phyloP scores from a whole-genome alignment of 148 eudicot species.

The Heliamphora exappendiculata region DNA sequence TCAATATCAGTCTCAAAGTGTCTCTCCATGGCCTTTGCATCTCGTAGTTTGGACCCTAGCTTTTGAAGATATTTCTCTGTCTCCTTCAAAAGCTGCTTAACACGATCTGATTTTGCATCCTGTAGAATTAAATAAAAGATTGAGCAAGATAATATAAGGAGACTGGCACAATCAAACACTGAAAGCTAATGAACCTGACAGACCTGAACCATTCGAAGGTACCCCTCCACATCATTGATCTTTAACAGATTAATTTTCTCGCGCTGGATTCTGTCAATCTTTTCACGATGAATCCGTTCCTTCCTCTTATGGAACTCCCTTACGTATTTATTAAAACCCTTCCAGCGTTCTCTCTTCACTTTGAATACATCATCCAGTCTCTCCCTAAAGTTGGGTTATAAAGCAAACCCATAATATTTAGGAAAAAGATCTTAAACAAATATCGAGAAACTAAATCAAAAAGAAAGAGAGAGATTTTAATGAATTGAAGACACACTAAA shows the following conservation, averaged over 20 bases:
- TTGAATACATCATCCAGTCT: slow-evolving; percentile 82
- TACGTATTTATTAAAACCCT: slow-evolving; percentile 68
- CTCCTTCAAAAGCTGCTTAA: slow-evolving; percentile 84
- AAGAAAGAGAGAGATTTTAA: not conserved
- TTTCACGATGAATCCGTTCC: slow-evolving; percentile 91
- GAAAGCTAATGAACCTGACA: slow-evolving; percentile 2
- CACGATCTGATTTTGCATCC: slow-evolving; percentile 99
- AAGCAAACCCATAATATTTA: slow-evolving; percentile 7
- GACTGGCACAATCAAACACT: not conserved
- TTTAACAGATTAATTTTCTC: slow-evolving; percentile 92
- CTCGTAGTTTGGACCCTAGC: slow-evolving; percentile 83
- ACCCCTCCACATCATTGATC: slow-evolving; percentile 98
- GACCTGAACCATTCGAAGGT: slow-evolving; percentile 98
- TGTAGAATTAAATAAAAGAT: slow-evolving; percentile 15
- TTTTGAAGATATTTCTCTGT: slow-evolving; percentile 91
- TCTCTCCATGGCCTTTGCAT: slow-evolving; percentile 52
- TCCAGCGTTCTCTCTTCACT: slow-evolving; percentile 84
- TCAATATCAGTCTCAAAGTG: slow-evolving; percentile 58
- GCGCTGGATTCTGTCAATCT: slow-evolving; percentile 96
- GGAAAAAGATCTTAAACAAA: not conserved
- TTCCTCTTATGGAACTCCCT: slow-evolving; percentile 96
- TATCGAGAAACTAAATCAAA: not conserved
- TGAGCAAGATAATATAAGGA: not conserved
- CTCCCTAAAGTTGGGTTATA: slow-evolving; percentile 47
- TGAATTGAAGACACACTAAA: not conserved